Conservation (phyloP, 345 rosid genomes). For the Nephelium lappaceum region DNA sequence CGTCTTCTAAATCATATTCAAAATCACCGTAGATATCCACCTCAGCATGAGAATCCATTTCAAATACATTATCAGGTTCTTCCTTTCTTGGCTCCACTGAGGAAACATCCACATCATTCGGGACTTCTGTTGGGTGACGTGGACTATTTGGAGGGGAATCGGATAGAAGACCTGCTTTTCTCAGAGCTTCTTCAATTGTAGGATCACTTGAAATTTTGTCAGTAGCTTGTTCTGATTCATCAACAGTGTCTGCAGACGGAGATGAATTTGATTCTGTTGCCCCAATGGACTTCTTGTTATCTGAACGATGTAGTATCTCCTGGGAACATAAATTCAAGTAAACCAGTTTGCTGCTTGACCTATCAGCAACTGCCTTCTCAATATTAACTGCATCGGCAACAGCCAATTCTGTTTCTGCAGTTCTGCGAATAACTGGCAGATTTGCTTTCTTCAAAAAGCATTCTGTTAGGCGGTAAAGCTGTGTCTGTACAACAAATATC, state of each 20-base stretch:
- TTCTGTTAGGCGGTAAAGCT: slow-evolving; percentile 85
- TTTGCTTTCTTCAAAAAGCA: slow-evolving; percentile 76
- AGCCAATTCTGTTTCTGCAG: slow-evolving; percentile 92
- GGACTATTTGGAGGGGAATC: slow-evolving; percentile 97
- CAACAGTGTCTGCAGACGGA: slow-evolving; percentile 29
- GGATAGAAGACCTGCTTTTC: slow-evolving; percentile 85
- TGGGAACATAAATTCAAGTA: slow-evolving; percentile 95
- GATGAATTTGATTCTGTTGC: slow-evolving; percentile 44
- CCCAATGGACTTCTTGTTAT: slow-evolving; percentile 33
- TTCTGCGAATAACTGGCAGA: slow-evolving; percentile 62
- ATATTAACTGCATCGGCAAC: slow-evolving; percentile 96
- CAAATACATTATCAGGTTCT: slow-evolving; percentile 67
- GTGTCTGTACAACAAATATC: slow-evolving; percentile 58
- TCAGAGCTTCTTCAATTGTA: slow-evolving; percentile 60
- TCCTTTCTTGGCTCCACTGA: slow-evolving; percentile 39
- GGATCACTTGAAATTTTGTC: slow-evolving; percentile 48
- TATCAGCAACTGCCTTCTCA: slow-evolving; percentile 78
- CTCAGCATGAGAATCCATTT: slow-evolving; percentile 62
- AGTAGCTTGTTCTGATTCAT: slow-evolving; percentile 36
- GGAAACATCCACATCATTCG: slow-evolving; percentile 37
- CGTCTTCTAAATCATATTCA: slow-evolving; percentile 84
- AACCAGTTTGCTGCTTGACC: slow-evolving; percentile 82
- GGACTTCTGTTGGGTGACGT: slow-evolving; percentile 31
- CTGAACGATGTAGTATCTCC: slow-evolving; percentile 63
- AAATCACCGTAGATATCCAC: slow-evolving; percentile 84